phyloP scores from a whole-genome alignment of 2,329 filamentous ascomycete genomes.

The Gnomoniopsis smithogilvyi region DNA sequence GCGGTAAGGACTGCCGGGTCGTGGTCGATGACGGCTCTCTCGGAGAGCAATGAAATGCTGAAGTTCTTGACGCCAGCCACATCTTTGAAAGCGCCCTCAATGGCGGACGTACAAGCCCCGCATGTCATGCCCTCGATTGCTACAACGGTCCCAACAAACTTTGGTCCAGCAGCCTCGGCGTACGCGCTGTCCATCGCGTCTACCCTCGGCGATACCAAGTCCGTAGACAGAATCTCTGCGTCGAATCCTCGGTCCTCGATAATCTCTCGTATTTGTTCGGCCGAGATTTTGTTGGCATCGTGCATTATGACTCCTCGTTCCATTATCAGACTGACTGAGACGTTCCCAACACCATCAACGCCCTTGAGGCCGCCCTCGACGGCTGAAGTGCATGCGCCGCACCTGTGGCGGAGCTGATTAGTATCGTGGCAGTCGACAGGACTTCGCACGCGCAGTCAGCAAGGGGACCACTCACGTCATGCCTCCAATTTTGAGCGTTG shows the following conservation, averaged over 20 bases:
- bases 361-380: slow-evolving; percentile 87
- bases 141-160: slow-evolving; percentile 66
- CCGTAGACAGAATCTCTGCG: slow-evolving; percentile 80
- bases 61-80: slow-evolving; percentile 71
- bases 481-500: slow-evolving; percentile 84
- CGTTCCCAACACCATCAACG: slow-evolving; percentile 75
- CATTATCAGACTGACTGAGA: slow-evolving; percentile 92
- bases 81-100: slow-evolving; percentile 77
- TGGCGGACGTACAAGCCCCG: slow-evolving; percentile 81
- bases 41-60: slow-evolving; percentile 79
- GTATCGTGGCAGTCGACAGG: slow-evolving; percentile 12
- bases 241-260: slow-evolving; percentile 94
- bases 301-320: slow-evolving; percentile 94
- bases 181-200: slow-evolving; percentile 31
- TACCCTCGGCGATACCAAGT: slow-evolving; percentile 56
- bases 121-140: slow-evolving; percentile 88
- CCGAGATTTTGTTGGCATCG: slow-evolving; percentile 69
- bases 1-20: slow-evolving; percentile 55
- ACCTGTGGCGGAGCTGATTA: slow-evolving; percentile 52
- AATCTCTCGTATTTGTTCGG: slow-evolving; percentile 75
- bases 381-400: slow-evolving; percentile 92
- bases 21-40: slow-evolving; percentile 82
- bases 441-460: background rate
- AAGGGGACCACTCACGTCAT: slow-evolving; percentile 61
- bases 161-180: slow-evolving; percentile 30